Evolutionary conservation across 352 stramenopile genomes (phyloP).

Genomic region (Phytophthora niederhauseri): DNA sequence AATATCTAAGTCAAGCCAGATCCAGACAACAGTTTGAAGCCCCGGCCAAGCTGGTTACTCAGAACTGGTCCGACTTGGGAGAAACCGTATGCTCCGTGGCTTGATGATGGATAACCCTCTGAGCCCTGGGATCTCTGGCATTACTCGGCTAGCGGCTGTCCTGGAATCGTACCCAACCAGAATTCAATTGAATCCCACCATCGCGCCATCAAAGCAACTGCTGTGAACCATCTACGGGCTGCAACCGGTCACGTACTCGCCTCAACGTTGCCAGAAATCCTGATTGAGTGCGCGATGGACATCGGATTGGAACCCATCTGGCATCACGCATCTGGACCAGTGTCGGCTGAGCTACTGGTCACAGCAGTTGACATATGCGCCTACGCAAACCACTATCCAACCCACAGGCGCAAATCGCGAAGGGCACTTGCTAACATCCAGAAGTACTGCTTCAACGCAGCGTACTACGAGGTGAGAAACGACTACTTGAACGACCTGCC

Average conservation of each 20-base stretch:
- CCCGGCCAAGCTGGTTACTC: not conserved
- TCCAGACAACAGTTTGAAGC: not conserved
- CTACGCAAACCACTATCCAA: conserved; percentile 1
- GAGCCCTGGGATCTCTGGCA: conserved; percentile 9
- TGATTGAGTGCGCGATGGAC: conserved; percentile 7
- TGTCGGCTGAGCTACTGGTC: not conserved
- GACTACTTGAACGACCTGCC: too few species aligned
- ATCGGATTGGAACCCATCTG: not conserved
- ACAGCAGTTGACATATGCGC: not conserved
- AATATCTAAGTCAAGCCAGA: conserved; percentile 1
- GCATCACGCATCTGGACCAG: not conserved
- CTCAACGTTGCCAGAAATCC: conserved; percentile 1
- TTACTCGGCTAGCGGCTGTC: not conserved
- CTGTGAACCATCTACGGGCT: not conserved
- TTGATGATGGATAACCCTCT: not conserved
- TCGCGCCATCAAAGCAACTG: not conserved
- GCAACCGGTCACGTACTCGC: conserved; percentile 5
- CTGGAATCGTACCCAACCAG: conserved; percentile 12
- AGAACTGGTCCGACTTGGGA: conserved; percentile 1
- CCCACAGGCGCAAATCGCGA: not conserved
- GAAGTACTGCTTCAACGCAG: too few species aligned
- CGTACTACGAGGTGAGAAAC: too few species aligned
- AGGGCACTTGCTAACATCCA: too few species aligned
- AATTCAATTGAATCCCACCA: conserved; percentile 13
- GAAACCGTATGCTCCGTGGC: conserved; percentile 3